Evolutionary conservation across 768 basidiomycete species (phyloP).

Genomic region (Trametes gibbosa): DNA sequence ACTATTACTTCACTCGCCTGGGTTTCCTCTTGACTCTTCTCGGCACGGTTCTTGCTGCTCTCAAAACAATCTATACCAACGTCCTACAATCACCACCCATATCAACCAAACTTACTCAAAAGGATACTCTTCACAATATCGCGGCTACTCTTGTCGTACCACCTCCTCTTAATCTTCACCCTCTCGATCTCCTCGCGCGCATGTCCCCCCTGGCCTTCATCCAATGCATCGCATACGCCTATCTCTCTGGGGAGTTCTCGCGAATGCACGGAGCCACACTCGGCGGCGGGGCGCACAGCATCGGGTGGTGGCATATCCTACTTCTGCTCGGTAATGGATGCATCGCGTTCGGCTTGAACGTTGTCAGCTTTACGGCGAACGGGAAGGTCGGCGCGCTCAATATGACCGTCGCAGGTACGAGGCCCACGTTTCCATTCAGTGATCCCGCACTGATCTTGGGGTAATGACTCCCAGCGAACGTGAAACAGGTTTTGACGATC

Average conservation of each 20-base stretch:
- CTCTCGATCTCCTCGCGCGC: slow-evolving; percentile 83
- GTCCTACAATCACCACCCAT: slow-evolving; percentile 51
- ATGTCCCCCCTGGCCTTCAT: slow-evolving; percentile 92
- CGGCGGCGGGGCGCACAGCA: not conserved
- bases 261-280: slow-evolving; percentile 35
- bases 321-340: slow-evolving; percentile 74
- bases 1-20: slow-evolving; percentile 85
- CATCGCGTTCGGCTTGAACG: slow-evolving; percentile 90
- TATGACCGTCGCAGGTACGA: slow-evolving; percentile 86
- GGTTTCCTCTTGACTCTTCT: slow-evolving; percentile 87
- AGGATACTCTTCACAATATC: slow-evolving; percentile 9
- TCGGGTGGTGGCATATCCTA: slow-evolving; percentile 33
- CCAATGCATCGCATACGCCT: slow-evolving; percentile 78
- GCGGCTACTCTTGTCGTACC: slow-evolving; percentile 16
- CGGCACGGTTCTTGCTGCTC: slow-evolving; percentile 87
- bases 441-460: too few species aligned
- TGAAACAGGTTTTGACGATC: slow-evolving; percentile 92
- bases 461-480: slow-evolving; percentile 56
- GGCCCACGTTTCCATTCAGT: not conserved
- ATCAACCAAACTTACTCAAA: slow-evolving; percentile 13
- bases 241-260: slow-evolving; percentile 76
- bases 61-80: slow-evolving; percentile 93
- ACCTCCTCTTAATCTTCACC: slow-evolving; percentile 49
- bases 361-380: slow-evolving; percentile 96
- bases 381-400: slow-evolving; percentile 83